Conservation (phyloP, 1,284 basidiomycete species). For the Pseudozyma tsukubaensis region DNA sequence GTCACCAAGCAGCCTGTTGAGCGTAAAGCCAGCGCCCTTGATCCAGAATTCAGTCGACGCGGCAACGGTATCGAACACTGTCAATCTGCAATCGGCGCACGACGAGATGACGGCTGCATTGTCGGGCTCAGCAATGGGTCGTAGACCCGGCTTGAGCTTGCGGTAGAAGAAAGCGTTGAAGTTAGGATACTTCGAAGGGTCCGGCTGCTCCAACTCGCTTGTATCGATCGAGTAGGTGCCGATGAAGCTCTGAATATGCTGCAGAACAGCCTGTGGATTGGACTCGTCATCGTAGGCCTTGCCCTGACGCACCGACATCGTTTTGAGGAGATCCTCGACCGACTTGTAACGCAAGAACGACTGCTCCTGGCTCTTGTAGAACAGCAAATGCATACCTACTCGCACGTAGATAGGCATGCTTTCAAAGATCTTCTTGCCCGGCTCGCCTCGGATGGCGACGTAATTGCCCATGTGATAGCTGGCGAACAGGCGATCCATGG, state of each 20-base stretch:
- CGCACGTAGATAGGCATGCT: slow-evolving; percentile 90
- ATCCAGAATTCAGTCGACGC: slow-evolving; percentile 94
- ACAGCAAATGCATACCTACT: slow-evolving; percentile 88
- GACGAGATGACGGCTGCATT: slow-evolving; percentile 84
- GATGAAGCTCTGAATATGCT: slow-evolving; percentile 88
- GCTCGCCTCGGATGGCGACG: slow-evolving; percentile 54
- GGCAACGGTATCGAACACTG: slow-evolving; percentile 86
- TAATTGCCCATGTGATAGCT: slow-evolving; percentile 59
- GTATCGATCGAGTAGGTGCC: slow-evolving; percentile 89
- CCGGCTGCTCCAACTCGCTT: slow-evolving; percentile 79
- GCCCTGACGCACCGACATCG: slow-evolving; percentile 52
- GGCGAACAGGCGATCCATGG: slow-evolving; percentile 54
- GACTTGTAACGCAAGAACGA: slow-evolving; percentile 91
- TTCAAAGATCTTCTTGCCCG: slow-evolving; percentile 55
- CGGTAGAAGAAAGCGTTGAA: slow-evolving; percentile 95
- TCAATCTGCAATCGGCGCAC: slow-evolving; percentile 91
- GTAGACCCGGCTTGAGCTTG: slow-evolving; percentile 83
- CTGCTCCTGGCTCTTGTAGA: slow-evolving; percentile 93
- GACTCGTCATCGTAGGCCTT: slow-evolving; percentile 80
- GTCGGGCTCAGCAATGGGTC: slow-evolving; percentile 80
- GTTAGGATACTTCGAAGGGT: slow-evolving; percentile 75
- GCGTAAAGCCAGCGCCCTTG: slow-evolving; percentile 92
- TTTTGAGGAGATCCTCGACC: slow-evolving; percentile 79
- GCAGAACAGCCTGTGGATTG: slow-evolving; percentile 83
- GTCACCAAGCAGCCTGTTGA: slow-evolving; percentile 79